Conservation (phyloP, 2,329 filamentous ascomycete genomes). For the Sclerotinia spermophila region DNA sequence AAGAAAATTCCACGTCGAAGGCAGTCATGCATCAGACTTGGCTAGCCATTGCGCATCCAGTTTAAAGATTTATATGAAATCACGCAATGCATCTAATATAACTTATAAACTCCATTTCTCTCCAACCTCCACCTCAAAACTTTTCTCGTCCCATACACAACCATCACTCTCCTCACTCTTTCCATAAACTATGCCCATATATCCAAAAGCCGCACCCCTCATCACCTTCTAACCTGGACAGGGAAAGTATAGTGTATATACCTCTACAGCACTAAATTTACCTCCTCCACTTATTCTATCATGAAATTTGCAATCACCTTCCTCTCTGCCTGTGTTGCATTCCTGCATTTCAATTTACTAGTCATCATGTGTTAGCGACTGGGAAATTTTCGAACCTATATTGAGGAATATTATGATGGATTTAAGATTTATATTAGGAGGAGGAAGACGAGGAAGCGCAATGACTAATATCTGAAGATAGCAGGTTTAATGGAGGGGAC, state of each 20-base stretch:
- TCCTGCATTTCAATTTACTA: not conserved
- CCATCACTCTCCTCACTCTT: not conserved
- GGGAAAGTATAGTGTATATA: too few species aligned
- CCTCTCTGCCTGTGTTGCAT: not conserved
- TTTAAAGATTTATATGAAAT: too few species aligned
- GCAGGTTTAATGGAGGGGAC: not conserved
- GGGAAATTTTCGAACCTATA: fast-evolving
- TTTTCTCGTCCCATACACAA: not conserved
- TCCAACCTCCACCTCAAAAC: not conserved
- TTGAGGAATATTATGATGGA: not conserved
- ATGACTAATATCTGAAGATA: not conserved
- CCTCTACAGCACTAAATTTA: too few species aligned
- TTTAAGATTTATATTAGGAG: not conserved
- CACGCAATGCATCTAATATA: too few species aligned
- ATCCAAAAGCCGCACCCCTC: too few species aligned
- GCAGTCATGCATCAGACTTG: too few species aligned
- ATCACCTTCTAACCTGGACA: too few species aligned
- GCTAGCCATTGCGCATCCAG: too few species aligned
- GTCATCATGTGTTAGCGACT: fast-evolving
- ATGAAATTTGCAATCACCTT: not conserved
- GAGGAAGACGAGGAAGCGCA: not conserved
- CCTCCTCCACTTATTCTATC: not conserved
- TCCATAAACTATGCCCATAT: too few species aligned
- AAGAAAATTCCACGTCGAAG: too few species aligned
- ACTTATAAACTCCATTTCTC: too few species aligned